phyloP scores from a whole-genome alignment of 202 grass and related monocot species.

The Carex sylvatica region DNA sequence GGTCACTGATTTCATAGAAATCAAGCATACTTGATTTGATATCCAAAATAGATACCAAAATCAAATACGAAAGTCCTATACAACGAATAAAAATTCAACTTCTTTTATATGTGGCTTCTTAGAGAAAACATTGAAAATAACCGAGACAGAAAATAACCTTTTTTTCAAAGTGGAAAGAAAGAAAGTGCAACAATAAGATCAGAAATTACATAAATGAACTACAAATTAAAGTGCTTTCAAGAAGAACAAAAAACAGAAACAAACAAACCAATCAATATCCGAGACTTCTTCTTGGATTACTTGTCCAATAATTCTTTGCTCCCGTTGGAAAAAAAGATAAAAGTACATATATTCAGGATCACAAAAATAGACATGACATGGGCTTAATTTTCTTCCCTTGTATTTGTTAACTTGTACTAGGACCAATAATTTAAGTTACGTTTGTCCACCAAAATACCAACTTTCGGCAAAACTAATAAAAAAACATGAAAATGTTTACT shows the following conservation, averaged over 20 bases:
- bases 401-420: background rate
- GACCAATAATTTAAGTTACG: background rate
- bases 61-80: too few relatives aligned
- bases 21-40: too few relatives aligned
- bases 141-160: background rate
- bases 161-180: background rate
- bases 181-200: background rate
- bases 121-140: background rate
- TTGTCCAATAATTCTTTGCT: background rate
- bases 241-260: background rate
- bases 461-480: background rate
- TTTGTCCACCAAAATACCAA: background rate
- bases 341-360: background rate
- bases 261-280: constrained; percentile 12
- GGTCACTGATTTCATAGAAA: too few relatives aligned
- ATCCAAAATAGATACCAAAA: too few relatives aligned
- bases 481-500: background rate
- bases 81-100: background rate
- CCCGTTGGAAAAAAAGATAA: background rate
- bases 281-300: background rate
- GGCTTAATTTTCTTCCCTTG: constrained; percentile 1
- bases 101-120: background rate
- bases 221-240: background rate
- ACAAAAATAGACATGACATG: background rate
- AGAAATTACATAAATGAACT: background rate